phyloP scores from a whole-genome alignment of 1,284 basidiomycete genomes.

The Tranzscheliella williamsii region DNA sequence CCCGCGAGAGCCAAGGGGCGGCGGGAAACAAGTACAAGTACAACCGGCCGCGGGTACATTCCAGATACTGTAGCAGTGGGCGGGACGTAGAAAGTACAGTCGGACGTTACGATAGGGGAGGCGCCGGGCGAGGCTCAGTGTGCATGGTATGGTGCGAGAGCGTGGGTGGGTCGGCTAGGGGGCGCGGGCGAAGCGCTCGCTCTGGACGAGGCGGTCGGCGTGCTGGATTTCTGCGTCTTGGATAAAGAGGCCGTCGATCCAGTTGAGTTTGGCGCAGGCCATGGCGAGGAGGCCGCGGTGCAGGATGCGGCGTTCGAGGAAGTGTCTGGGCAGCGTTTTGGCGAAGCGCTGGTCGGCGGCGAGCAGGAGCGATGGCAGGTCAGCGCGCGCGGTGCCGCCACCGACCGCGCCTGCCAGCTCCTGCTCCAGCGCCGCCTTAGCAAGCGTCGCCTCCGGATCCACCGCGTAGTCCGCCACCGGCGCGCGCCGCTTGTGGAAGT shows the following conservation, averaged over 20 bases:
- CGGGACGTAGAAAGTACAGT: no score
- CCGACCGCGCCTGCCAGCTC: conserved; percentile 8
- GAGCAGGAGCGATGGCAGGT: conserved; percentile 28
- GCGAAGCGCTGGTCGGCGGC: conserved; percentile 50
- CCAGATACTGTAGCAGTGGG: no score
- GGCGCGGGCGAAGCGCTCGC: conserved; percentile 23
- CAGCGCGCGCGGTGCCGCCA: conserved; percentile 3
- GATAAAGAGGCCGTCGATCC: conserved; percentile 55
- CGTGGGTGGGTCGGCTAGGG: no score
- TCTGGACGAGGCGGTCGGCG: conserved; percentile 43
- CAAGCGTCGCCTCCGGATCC: conserved; percentile 16
- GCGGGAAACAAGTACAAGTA: no score
- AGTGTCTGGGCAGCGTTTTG: conserved; percentile 42
- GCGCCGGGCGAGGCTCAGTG: no score
- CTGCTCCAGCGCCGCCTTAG: conserved; percentile 10
- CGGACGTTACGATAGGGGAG: no score
- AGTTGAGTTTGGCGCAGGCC: conserved; percentile 50
- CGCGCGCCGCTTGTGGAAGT: conserved; percentile 53
- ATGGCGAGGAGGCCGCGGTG: conserved; percentile 57
- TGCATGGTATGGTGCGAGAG: no score
- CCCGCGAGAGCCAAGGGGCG: no score
- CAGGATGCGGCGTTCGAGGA: conserved; percentile 38
- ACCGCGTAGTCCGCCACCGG: conserved; percentile 19
- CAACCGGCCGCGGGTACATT: no score
- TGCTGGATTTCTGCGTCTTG: conserved; percentile 42